Conservation (phyloP, 495 filamentous ascomycete species). For the Penicillium dipodomyicola region DNA sequence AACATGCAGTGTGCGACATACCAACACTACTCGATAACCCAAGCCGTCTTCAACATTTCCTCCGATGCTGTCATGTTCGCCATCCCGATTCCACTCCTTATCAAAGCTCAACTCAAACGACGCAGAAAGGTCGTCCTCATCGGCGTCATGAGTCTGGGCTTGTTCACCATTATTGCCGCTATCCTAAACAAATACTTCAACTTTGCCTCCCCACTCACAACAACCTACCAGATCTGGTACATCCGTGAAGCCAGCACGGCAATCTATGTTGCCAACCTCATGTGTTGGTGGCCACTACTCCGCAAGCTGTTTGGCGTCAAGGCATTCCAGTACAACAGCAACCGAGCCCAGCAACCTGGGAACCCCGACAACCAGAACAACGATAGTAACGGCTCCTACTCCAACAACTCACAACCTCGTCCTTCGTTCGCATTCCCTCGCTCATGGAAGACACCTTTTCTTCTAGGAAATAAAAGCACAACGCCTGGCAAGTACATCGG, state of each 20-base stretch:
- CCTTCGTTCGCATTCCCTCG: conserved; percentile 24
- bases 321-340: conserved; percentile 33
- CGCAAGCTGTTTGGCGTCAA: conserved; percentile 49
- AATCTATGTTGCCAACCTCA: conserved; percentile 62
- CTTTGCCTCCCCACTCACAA: conserved; percentile 53
- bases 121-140: conserved; percentile 53
- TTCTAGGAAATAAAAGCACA: conserved; percentile 6
- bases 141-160: conserved; percentile 51
- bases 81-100: conserved; percentile 58
- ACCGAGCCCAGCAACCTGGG: conserved; percentile 23
- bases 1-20: conserved; percentile 39
- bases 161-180: conserved; percentile 62
- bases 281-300: conserved; percentile 59
- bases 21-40: conserved; percentile 59
- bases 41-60: conserved; percentile 64
- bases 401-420: conserved; percentile 18
- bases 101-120: conserved; percentile 51
- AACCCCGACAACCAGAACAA: conserved; percentile 21
- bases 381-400: conserved; percentile 12
- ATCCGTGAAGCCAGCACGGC: conserved; percentile 62
- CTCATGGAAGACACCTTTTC: conserved; percentile 10
- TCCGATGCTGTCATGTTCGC: conserved; percentile 62
- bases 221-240: conserved; percentile 59
- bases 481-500: background rate
- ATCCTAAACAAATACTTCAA: conserved; percentile 67